Base-by-base conservation (phyloP, 768 basidiomycete genomes). In the Tylopilus subfusipes region DNA sequence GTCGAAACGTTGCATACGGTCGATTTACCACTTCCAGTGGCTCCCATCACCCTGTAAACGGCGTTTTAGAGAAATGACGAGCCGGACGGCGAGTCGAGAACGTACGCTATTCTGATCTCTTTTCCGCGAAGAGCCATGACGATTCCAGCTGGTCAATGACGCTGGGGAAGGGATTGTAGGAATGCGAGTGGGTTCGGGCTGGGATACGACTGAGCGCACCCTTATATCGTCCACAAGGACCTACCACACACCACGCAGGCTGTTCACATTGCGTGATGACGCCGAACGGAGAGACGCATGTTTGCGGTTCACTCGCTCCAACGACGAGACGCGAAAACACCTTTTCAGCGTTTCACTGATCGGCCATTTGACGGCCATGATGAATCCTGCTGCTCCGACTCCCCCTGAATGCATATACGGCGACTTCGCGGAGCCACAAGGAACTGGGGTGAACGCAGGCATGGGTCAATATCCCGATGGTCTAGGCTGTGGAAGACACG, bases 1-100 rank as follows among this genome's bases (percentile, higher is more conserved):
- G 14, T 25, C n/a, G 14, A 14, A 12, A 31, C n/a, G 16, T 18
- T 21, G 11, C 68, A 14, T 55, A 72, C 70, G 4, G 67, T 72
- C 29, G 72, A 72, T 72, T 72, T 72, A 22, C 70, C 70, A 65
- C 68, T 72, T 53, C 70, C 70, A 19, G 70, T 72, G 38, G 67
- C 56, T 3, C 70, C 70, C 70, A 72, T 73, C 22, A 71, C 63
- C 3, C 70, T 71, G 71, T 57, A 14, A 30, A 38, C 5, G 18
- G 8, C 18, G 12, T 46, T 6, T 63, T 16, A 63, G 54, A 40
- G 39, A 27, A 7, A 49, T 3, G 48, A 46, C 13, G 33, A 46
- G n/a, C 2, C 2, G 22, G 48, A 34, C 0, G 25, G 27, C 19
- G 25, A 18, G 34, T 4, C 12, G 8, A 12, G 31, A 24, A 5